Base-by-base conservation (phyloP, 805 yeast species). In the Clavispora carvajalis region DNA sequence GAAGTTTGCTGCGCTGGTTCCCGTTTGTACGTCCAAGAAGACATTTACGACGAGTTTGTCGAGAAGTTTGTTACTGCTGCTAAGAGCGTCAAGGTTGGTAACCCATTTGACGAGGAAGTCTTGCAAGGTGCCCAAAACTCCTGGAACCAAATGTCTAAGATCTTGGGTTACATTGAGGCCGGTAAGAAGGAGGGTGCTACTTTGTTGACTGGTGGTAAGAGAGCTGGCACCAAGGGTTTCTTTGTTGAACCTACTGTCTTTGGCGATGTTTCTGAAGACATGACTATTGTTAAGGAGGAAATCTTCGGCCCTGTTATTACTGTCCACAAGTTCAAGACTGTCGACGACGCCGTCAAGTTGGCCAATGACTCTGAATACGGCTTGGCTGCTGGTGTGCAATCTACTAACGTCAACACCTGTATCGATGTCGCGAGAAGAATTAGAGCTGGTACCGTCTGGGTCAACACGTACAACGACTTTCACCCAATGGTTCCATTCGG, bases 1-100 rank as follows among this genome's bases (percentile, higher is more conserved):
- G 96, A 91, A 71, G 90, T 87, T 43, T 90, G 98, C 70, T 84
- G 89, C 59, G 97, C 96, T 26, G 95, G 95, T 50, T 88, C 96
- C 41, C 81, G 98, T 67, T 70, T 89, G 50, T 85, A 87, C 61
- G 83, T 90, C 45, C 96, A 90, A 67, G 95, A 85, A 49, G 76
- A 78, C 26, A 73, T 88, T 53, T 86, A 90, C 66, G 96, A 90
- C 49, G 73, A 82, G 62, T 77, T 88, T 48, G 61, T 88, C 43
- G 73, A 67, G 25, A 80, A 73, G 49, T 78, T 85, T 59, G 79
- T 78, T 60, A 57, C 55, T 17, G 82, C 78, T 45, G 80, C 82
- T 54, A 44, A 48, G 21, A 39, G 36, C 36, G 58, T 80, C 40
- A 79, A 80, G 61, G 80, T 84, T 43, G 98, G 98, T 57, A 76